Evolutionary conservation across 768 basidiomycete genomes (phyloP).

Genomic region (Podaxis mareebaensis): DNA sequence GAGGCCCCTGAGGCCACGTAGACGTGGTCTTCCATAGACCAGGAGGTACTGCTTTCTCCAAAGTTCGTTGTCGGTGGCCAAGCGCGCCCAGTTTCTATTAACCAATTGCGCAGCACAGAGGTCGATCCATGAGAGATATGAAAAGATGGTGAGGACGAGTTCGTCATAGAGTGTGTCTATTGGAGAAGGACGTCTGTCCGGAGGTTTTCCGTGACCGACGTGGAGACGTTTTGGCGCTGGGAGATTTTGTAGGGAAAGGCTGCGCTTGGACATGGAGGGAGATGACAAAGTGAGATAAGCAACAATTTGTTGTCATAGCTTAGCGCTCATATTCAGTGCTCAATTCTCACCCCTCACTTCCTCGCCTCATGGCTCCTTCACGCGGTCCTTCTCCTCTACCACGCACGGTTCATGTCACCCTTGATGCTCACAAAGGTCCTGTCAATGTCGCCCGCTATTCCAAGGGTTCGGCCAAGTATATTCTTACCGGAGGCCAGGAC

Average conservation of each 20-base stretch:
- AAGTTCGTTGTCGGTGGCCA: slow-evolving; percentile 70
- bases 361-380: slow-evolving; percentile 48
- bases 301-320: slow-evolving; percentile 3
- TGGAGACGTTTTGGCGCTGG: slow-evolving; percentile 62
- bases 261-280: slow-evolving; percentile 49
- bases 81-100: slow-evolving; percentile 65
- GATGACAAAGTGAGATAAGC: slow-evolving; percentile 11
- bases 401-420: slow-evolving; percentile 62
- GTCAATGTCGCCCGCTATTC: slow-evolving; percentile 93
- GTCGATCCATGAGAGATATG: slow-evolving; percentile 64
- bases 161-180: slow-evolving; percentile 71
- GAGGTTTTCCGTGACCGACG: slow-evolving; percentile 18
- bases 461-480: slow-evolving; percentile 83
- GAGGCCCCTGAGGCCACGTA: slow-evolving; percentile 70
- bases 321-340: neutral
- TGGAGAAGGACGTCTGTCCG: slow-evolving; percentile 36
- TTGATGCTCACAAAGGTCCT: slow-evolving; percentile 74
- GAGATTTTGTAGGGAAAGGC: slow-evolving; percentile 46
- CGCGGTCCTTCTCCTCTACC: slow-evolving; percentile 54
- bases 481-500: slow-evolving; percentile 93
- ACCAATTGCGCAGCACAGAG: slow-evolving; percentile 65
- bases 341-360: slow-evolving; percentile 11
- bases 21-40: slow-evolving; percentile 65
- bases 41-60: slow-evolving; percentile 69
- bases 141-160: slow-evolving; percentile 72